Base-by-base conservation (phyloP, 352 stramenopile genomes). In the Globisporangium nagaii region DNA sequence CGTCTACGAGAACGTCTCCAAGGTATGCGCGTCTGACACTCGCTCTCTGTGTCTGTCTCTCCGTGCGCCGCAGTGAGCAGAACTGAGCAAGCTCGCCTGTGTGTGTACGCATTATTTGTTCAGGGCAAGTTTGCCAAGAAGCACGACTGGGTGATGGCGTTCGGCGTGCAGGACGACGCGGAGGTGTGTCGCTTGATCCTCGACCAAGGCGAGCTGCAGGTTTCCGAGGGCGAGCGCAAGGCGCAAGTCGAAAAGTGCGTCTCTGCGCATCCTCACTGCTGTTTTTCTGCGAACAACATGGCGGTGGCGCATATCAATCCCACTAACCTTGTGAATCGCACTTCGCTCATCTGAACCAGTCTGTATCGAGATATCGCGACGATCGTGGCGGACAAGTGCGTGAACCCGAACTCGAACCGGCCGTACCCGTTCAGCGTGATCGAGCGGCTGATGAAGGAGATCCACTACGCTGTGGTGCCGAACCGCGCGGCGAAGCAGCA, bases 1-100 rank as follows among this genome's bases (percentile, higher is more conserved):
- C 41, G 89, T 99, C 39, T 99, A 99, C 72, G 88, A 96, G 56
- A 99, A 99, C 70, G 96, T 99, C 15, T 97, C 86, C 63, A 98
- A 96, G 67, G 68, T 79, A 45, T 44, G 4, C 35, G 15, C 19
- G 6, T 42, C 9, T 24, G 17, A 15, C 28, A 19, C 20, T 20
- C 27, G 19, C 19, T 20, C 20, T 45, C 28, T 39, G 25, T 31
- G 12, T 28, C n/a, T 31, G 10, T 36, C 20, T 39, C 13, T 22
- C n/a, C 34, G 30, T 27, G 13, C 31, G 31, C 9, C 4, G 9
- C 30, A 27, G 22, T 42, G 19, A 32, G 2, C 20, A n/a, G n/a
- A n/a, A n/a, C n/a, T n/a, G n/a, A n/a, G n/a, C n/a, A n/a, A n/a
- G n/a, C n/a, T n/a, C n/a, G n/a, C n/a, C n/a, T 30, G 17, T 41